Evolutionary conservation across 106 monocot genomes (phyloP).

Genomic region (Iris macrosiphon): DNA sequence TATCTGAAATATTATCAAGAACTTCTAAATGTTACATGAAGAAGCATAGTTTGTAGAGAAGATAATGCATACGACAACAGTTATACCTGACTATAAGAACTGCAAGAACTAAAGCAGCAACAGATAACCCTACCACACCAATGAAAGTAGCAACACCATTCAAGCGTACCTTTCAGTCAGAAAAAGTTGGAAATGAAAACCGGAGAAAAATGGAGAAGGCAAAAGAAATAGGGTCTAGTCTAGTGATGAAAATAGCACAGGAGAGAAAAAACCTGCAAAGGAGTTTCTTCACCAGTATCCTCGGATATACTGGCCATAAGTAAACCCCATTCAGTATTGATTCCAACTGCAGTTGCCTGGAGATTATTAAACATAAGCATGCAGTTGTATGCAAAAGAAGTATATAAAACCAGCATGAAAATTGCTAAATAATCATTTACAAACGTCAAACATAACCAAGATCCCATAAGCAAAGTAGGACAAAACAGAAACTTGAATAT

Average conservation of each 20-base stretch:
- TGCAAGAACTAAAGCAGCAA: slow-evolving; percentile 61
- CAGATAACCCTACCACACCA: slow-evolving; percentile 65
- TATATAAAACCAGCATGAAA: not conserved
- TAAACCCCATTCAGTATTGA: slow-evolving; percentile 92
- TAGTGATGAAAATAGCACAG: not conserved
- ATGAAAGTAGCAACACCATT: slow-evolving; percentile 93
- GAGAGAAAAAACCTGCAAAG: slow-evolving; percentile 56
- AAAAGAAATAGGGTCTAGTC: not conserved
- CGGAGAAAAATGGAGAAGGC: not conserved
- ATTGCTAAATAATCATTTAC: no score
- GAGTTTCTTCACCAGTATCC: slow-evolving; percentile 88
- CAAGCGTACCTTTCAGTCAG: slow-evolving; percentile 55
- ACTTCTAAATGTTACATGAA: no score
- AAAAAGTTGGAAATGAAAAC: not conserved
- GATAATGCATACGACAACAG: no score
- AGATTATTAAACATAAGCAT: slow-evolving; percentile 1
- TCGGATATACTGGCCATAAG: slow-evolving; percentile 95
- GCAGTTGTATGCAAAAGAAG: not conserved
- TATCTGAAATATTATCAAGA: slow-evolving; percentile 15
- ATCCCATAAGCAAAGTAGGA: no score
- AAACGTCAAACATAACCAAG: no score
- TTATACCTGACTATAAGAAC: slow-evolving; percentile 63
- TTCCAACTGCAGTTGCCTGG: slow-evolving; percentile 87
- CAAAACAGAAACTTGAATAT: no score
- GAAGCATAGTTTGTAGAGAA: no score